Evolutionary conservation across 305 asterid genomes (phyloP).

Genomic region (Rubia tinctorum): DNA sequence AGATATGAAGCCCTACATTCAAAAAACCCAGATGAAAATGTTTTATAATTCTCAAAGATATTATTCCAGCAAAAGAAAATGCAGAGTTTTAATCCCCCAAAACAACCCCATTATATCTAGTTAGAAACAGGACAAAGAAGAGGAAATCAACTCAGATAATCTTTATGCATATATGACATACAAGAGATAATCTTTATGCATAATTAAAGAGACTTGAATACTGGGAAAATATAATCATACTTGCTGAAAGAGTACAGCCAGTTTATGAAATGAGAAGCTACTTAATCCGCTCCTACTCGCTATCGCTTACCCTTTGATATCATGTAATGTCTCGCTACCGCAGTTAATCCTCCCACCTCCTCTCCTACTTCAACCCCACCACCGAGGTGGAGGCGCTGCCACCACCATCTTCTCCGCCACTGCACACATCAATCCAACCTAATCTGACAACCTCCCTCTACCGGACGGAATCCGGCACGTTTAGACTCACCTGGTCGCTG

Average conservation of each 20-base stretch:
- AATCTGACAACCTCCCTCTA: constrained; percentile 50
- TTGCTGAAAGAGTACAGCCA: too few relatives aligned
- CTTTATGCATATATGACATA: too few relatives aligned
- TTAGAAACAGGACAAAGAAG: too few relatives aligned
- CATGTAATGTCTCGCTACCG: constrained; percentile 12
- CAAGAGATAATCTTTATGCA: too few relatives aligned
- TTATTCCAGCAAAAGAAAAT: too few relatives aligned
- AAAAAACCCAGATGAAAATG: too few relatives aligned
- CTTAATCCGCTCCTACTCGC: not conserved
- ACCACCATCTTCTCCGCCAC: not conserved
- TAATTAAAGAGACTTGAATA: not conserved
- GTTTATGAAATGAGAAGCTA: not conserved
- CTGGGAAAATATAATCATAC: too few relatives aligned
- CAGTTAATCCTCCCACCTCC: constrained; percentile 24
- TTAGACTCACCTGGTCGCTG: constrained; percentile 55
- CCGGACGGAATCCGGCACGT: constrained; percentile 40
- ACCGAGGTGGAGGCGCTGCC: constrained; percentile 1
- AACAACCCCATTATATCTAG: too few relatives aligned
- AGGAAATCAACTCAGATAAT: too few relatives aligned
- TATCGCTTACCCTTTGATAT: not conserved
- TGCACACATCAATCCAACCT: constrained; percentile 28
- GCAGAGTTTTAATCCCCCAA: too few relatives aligned
- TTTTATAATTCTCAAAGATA: too few relatives aligned
- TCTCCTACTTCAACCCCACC: constrained; percentile 43
- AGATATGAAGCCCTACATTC: too few relatives aligned